Base-by-base conservation (phyloP, 2,329 filamentous ascomycete species). In the Cercospora canescens region DNA sequence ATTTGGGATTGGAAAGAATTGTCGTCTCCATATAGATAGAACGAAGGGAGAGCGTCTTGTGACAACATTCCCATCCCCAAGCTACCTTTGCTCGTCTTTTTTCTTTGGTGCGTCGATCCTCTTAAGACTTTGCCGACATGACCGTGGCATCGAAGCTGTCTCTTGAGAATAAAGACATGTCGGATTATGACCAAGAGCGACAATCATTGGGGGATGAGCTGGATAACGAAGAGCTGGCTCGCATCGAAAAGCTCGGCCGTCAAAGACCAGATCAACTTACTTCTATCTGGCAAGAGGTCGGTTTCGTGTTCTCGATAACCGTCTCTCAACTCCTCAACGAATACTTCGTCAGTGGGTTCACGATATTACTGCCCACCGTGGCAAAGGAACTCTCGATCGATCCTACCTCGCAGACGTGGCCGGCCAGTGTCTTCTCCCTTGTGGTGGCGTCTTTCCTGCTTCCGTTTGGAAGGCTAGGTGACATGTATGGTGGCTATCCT, bases 271-370 rank as follows among this genome's bases (percentile, higher is more conserved):
- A 82, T 4, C 79, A 79, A 41, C 89, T 91, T 73, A 75, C 76
- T 9, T 83, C 81, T 2, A 74, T 79, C 56, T 82, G 82, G 77
- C 77, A 84, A n/a, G 89, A 91, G 72, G 67, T 87, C 4, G 83
- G 84, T 24, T 91, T 91, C 73, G 84, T 88, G 73, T 85, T 87
- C 70, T 86, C 86, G 0, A 70, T 78, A 12, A 69, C 72, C 39
- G 75, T 76, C 67, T 75, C 75, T 4, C 74, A 76, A 55, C 34
- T 72, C 3, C 63, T 76, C 26, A 73, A 71, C 83, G 91, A 94
- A 79, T 94, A 89, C 78, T 91, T 90, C 74, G 86, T 94, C 59
- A 91, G 89, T 55, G 92, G 92, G 34, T 95, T 94, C 73, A 87
- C 84, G 65, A 80, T 88, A 66, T 79, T 94, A 28, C 78, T 94